Evolutionary conservation across 2,329 filamentous ascomycete genomes (phyloP).

Genomic region (Diaporthe ampelina): DNA sequence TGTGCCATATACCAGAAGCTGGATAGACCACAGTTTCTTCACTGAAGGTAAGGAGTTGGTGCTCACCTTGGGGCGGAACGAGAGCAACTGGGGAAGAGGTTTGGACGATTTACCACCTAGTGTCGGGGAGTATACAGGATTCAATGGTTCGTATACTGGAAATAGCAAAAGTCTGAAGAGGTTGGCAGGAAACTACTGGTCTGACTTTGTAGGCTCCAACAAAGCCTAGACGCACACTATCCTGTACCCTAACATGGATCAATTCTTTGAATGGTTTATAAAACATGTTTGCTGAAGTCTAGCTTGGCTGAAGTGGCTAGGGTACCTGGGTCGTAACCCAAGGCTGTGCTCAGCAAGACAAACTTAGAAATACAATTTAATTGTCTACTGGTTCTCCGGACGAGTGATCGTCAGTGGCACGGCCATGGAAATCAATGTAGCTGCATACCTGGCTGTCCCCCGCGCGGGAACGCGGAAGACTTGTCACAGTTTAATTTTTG

Average conservation of each 20-base stretch:
- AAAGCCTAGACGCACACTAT: not conserved
- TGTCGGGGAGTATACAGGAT: slow-evolving; percentile 55
- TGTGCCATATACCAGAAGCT: slow-evolving; percentile 72
- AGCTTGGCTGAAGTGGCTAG: too few species aligned
- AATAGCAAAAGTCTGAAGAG: slow-evolving; percentile 10
- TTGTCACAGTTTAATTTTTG: too few species aligned
- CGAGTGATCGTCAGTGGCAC: too few species aligned
- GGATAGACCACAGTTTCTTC: slow-evolving; percentile 79
- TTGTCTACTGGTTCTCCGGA: too few species aligned
- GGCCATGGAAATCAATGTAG: too few species aligned
- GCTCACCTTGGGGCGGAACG: slow-evolving; percentile 69
- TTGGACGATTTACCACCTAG: slow-evolving; percentile 75
- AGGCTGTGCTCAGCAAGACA: too few species aligned
- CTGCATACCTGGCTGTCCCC: too few species aligned
- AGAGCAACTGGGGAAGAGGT: slow-evolving; percentile 75
- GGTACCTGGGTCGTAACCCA: too few species aligned
- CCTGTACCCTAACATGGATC: not conserved
- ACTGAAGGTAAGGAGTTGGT: slow-evolving; percentile 74
- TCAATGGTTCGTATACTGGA: slow-evolving; percentile 43
- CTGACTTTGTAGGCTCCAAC: not conserved
- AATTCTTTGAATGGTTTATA: not conserved
- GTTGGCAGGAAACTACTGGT: slow-evolving; percentile 14
- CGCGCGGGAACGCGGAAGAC: too few species aligned
- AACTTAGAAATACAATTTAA: too few species aligned
- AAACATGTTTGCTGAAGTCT: too few species aligned